phyloP scores from a whole-genome alignment of 2,329 filamentous ascomycete species.

The Juglanconis sp. region DNA sequence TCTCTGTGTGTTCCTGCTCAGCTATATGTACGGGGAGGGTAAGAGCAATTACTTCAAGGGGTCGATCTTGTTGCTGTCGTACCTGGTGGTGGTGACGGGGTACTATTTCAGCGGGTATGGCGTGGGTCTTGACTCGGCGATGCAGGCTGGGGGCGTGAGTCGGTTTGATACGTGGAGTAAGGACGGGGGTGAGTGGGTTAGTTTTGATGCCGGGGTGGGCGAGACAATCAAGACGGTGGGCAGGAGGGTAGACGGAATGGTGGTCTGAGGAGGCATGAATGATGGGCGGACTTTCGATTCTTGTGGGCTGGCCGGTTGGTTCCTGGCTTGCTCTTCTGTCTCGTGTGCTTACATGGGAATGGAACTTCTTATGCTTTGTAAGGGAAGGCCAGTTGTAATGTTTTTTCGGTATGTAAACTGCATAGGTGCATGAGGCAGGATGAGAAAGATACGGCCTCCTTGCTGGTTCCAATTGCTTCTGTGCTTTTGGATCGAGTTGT shows the following conservation, averaged over 20 bases:
- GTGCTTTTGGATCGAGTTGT: no score
- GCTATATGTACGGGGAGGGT: conserved; percentile 96
- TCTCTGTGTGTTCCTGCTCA: conserved; percentile 90
- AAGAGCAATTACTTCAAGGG: conserved; percentile 99
- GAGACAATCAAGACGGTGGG: conserved; percentile 49
- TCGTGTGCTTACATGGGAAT: neutral
- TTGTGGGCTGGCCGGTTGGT: neutral
- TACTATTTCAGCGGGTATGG: conserved; percentile 75
- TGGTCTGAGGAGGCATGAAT: conserved; percentile 24
- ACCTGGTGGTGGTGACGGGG: conserved; percentile 85
- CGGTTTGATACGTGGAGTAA: conserved; percentile 53
- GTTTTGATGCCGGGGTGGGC: conserved; percentile 31
- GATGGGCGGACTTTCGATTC: neutral
- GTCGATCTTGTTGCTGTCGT: conserved; percentile 87
- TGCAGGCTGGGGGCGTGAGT: conserved; percentile 31
- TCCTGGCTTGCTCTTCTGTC: neutral
- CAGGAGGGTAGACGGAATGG: conserved; percentile 37
- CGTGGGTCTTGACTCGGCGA: conserved; percentile 6
- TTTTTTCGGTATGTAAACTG: neutral
- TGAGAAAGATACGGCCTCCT: no score
- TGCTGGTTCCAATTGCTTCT: no score
- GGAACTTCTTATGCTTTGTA: neutral
- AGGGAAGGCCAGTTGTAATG: neutral
- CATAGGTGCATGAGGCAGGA: neutral
- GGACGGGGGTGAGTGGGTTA: conserved; percentile 48